Conservation (phyloP, 345 rosid species). For the Dovyalis caffra region DNA sequence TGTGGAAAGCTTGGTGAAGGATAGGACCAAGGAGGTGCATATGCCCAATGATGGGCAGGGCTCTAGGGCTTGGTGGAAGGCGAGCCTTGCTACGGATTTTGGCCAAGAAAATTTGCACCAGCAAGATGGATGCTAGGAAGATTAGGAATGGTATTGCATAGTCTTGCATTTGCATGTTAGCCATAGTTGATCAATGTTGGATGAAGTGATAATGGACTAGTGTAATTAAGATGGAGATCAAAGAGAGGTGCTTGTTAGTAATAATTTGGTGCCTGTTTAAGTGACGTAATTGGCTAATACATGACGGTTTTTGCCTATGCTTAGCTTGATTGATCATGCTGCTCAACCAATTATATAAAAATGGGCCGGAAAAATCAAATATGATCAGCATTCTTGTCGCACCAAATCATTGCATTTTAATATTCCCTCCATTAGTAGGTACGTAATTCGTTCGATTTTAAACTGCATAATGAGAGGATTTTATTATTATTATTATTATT, state of each 20-base stretch:
- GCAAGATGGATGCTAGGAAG: conserved; percentile 24
- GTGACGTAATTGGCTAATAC: neutral
- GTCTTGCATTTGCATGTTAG: conserved; percentile 18
- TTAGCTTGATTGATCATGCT: too few relatives aligned
- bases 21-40: conserved; percentile 63
- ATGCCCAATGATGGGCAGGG: conserved; percentile 68
- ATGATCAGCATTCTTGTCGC: too few relatives aligned
- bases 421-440: too few relatives aligned
- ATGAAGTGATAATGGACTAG: neutral
- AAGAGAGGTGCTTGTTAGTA: neutral
- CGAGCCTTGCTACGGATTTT: conserved; percentile 2
- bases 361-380: too few relatives aligned
- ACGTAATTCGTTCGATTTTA: too few relatives aligned
- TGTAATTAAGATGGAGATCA: neutral
- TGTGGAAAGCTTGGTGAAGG: conserved; percentile 65
- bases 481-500: too few relatives aligned
- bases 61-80: conserved; percentile 62
- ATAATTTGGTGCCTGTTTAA: neutral
- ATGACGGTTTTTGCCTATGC: neutral
- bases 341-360: too few relatives aligned
- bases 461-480: too few relatives aligned
- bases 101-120: conserved; percentile 21
- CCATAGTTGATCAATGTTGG: conserved; percentile 18
- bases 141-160: conserved; percentile 20
- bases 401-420: too few relatives aligned